phyloP scores from a whole-genome alignment of 2,329 filamentous ascomycete species.

The Cladosporium halotolerans region DNA sequence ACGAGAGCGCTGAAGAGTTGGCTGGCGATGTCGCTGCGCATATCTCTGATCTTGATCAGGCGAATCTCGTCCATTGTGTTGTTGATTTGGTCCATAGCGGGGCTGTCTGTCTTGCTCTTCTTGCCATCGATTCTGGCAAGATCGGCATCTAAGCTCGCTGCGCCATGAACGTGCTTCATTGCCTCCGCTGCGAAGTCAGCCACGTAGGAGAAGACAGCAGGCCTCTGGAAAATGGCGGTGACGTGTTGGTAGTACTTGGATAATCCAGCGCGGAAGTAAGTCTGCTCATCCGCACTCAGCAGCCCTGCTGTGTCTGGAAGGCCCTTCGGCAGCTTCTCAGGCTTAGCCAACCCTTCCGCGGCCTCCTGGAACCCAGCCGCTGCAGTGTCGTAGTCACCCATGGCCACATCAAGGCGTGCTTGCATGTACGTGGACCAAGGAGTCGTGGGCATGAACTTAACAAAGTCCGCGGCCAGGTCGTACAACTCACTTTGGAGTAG shows the following conservation, averaged over 20 bases:
- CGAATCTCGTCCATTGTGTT: conserved; percentile 29
- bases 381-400: conserved; percentile 67
- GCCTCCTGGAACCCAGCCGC: conserved; percentile 74
- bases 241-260: conserved; percentile 84
- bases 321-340: not conserved
- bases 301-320: conserved; percentile 50
- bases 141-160: conserved; percentile 8
- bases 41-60: conserved; percentile 24
- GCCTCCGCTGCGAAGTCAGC: conserved; percentile 70
- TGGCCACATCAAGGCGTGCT: conserved; percentile 68
- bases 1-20: conserved; percentile 79
- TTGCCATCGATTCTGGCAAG: conserved; percentile 21
- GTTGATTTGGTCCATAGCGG: conserved; percentile 22
- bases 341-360: conserved; percentile 30
- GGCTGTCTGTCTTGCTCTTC: conserved; percentile 26
- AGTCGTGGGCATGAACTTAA: conserved; percentile 56
- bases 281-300: conserved; percentile 68
- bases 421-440: conserved; percentile 70
- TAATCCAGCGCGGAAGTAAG: conserved; percentile 63
- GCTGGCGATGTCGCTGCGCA: conserved; percentile 67
- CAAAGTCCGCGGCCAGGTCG: conserved; percentile 54
- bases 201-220: conserved; percentile 70
- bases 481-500: conserved; percentile 39
- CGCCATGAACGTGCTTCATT: conserved; percentile 8
- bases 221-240: conserved; percentile 71